Evolutionary conservation across 441 rosid species (phyloP), one percentile per base, ranked within the genome.

Genomic region (Breynia disticha): DNA sequence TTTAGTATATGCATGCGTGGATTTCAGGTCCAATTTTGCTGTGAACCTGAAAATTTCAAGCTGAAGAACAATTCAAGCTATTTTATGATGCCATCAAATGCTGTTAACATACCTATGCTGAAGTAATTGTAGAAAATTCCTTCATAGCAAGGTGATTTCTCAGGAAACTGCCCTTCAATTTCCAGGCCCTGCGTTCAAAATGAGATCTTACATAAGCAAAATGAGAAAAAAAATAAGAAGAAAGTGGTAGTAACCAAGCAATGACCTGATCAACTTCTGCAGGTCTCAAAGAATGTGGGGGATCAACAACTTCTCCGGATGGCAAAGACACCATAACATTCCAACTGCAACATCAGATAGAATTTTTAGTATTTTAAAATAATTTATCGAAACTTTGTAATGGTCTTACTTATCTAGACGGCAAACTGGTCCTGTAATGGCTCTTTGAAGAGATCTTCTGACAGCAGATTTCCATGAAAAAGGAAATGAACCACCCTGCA

Each of bases 401-500:
- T 24, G 4, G 3, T 24, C 66, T 53, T 60, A 84, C 97, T 96
- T 86, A 67, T 89, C 97, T 46, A 89, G 68, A 67, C 73, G 95
- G 67, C 82, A 72, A 56, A 81, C 57, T 55, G 75, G 76, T 67
- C 85, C 79, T 0, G 51, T 21, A 61, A 67, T 72, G 52, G 88
- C 93, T 61, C 79, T 76, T 42, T 76, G 73, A 56, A 89, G 90
- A 60, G 82, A 70, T 73, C 83, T 72, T 77, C 86, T 89, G 24
- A 89, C 63, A 42, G 97, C 90, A 44, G 96, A 77, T 73, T 84
- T 89, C 99, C 99, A 89, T 16, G 82, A 77, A 80, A 83, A 84
- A 46, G 99, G 96, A 68, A 93, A 93, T 19, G 99, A 73, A 50
- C 97, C 99, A 49, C 99, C 99, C 96, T 93, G 73, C 51, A 60